Percentiles rank a stretch among this genome's conserved stretches.
Evolutionary conservation across 2,329 filamentous ascomycete species (phyloP).

Genomic region (Magnaporthales sp.): DNA sequence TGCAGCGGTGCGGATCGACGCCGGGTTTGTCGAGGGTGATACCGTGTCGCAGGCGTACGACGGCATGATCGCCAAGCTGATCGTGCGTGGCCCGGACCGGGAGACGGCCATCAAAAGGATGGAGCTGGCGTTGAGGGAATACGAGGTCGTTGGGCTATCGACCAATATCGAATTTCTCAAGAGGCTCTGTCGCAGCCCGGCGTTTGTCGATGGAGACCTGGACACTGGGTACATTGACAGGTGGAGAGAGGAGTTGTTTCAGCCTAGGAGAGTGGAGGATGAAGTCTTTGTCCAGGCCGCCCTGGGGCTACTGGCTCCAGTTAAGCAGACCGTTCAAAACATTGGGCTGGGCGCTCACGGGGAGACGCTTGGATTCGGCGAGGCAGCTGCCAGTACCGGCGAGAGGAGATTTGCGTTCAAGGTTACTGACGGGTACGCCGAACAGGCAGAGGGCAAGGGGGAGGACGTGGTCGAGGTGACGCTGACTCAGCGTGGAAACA

Average conservation of each 20-base stretch:
- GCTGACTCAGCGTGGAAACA: slow-evolving; percentile 37
- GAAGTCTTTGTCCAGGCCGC: slow-evolving; percentile 85
- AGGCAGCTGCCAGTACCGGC: slow-evolving; percentile 25
- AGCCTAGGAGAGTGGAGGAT: slow-evolving; percentile 46
- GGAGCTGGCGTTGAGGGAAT: slow-evolving; percentile 69
- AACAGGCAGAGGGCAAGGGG: slow-evolving; percentile 37
- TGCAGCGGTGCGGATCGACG: slow-evolving; percentile 79
- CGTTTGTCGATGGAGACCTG: slow-evolving; percentile 79
- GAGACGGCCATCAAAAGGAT: slow-evolving; percentile 78
- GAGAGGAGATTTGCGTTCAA: slow-evolving; percentile 43
- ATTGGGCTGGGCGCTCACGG: slow-evolving; percentile 31
- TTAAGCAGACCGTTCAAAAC: slow-evolving; percentile 22
- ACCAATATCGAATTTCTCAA: slow-evolving; percentile 98
- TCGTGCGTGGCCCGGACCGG: slow-evolving; percentile 73
- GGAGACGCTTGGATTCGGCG: slow-evolving; percentile 45
- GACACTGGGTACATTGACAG: slow-evolving; percentile 97
- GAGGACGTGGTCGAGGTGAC: slow-evolving; percentile 44
- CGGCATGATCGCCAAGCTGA: slow-evolving; percentile 97
- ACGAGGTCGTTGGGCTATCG: slow-evolving; percentile 85
- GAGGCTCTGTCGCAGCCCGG: slow-evolving; percentile 68
- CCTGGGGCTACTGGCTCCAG: slow-evolving; percentile 54
- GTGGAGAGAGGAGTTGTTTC: slow-evolving; percentile 72
- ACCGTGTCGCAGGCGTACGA: slow-evolving; percentile 93
- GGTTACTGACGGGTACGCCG: slow-evolving; percentile 51
- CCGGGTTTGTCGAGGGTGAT: slow-evolving; percentile 85